Conservation (phyloP, 169 alveolate genomes). For the Plasmodium ovale region DNA sequence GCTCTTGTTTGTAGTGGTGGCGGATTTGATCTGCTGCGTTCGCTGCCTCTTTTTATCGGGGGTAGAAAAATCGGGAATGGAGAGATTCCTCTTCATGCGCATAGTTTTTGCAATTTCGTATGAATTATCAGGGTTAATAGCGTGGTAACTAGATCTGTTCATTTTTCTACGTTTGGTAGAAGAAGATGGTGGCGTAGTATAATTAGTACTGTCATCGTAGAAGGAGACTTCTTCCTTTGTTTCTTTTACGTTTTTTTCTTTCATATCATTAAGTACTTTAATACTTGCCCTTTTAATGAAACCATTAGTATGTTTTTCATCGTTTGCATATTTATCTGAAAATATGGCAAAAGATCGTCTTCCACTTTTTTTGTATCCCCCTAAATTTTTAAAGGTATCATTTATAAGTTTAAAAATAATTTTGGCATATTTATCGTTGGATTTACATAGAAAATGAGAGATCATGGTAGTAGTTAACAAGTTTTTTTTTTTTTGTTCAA, state of each 20-base stretch:
- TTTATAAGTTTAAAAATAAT: constrained; percentile 54
- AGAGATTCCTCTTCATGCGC: constrained; percentile 48
- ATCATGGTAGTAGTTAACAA: constrained; percentile 84
- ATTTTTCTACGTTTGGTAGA: constrained; percentile 36
- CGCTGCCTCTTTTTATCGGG: constrained; percentile 24
- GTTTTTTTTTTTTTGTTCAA: constrained; percentile 84
- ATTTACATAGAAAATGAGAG: constrained; percentile 84
- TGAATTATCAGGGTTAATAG: constrained; percentile 16
- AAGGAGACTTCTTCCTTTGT: constrained; percentile 59
- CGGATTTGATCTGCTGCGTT: constrained; percentile 5
- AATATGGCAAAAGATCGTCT: constrained; percentile 74
- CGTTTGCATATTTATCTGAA: constrained; percentile 68
- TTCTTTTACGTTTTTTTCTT: constrained; percentile 62
- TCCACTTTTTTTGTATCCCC: constrained; percentile 75
- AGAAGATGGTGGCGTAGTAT: constrained; percentile 12
- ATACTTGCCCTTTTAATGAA: constrained; percentile 74
- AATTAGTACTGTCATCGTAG: constrained; percentile 38
- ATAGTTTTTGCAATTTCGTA: constrained; percentile 18
- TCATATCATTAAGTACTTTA: constrained; percentile 69
- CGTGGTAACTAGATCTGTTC: constrained; percentile 59
- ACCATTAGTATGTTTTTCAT: constrained; percentile 45
- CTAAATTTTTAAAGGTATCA: constrained; percentile 73
- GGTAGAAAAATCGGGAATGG: constrained; percentile 60
- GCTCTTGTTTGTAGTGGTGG: constrained; percentile 36
- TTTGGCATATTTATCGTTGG: constrained; percentile 70